Conservation (phyloP, 2,329 filamentous ascomycete genomes). For the Verticillium tricorpus region DNA sequence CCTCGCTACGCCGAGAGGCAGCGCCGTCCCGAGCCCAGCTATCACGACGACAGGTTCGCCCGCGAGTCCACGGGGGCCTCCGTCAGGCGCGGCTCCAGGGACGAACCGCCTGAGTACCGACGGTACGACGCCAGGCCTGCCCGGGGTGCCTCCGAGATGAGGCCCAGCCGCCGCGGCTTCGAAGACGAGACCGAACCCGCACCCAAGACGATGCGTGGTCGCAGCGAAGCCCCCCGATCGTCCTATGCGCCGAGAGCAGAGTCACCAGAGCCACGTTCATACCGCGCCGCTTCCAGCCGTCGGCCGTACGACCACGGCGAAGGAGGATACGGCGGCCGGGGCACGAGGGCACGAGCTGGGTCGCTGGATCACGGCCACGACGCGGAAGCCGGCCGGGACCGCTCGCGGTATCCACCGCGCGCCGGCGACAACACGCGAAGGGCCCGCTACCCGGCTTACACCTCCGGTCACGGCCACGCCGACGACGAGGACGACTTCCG, state of each 20-base stretch:
- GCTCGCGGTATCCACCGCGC: conserved; percentile 5
- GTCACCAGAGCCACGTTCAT: neutral
- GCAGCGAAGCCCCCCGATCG: neutral
- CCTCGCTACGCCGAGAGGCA: neutral
- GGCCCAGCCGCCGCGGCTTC: neutral
- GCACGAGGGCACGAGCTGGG: neutral
- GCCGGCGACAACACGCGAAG: conserved; percentile 13
- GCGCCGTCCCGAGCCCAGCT: neutral
- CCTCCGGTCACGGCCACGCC: neutral
- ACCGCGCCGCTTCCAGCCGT: neutral
- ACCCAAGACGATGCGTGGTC: neutral
- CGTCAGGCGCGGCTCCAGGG: neutral
- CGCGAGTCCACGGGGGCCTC: neutral
- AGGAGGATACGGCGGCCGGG: neutral
- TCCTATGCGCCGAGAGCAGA: neutral
- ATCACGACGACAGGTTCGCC: neutral
- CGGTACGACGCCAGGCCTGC: neutral
- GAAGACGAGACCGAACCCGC: neutral
- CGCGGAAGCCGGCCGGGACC: neutral
- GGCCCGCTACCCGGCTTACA: conserved; percentile 6
- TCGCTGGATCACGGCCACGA: conserved; percentile 6
- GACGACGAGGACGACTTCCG: neutral
- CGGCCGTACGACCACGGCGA: neutral
- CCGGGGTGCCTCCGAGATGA: conserved; percentile 2
- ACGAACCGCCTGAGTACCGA: neutral